Base-by-base conservation (phyloP, 2,329 filamentous ascomycete genomes). In the Trichoderma pleuroti region DNA sequence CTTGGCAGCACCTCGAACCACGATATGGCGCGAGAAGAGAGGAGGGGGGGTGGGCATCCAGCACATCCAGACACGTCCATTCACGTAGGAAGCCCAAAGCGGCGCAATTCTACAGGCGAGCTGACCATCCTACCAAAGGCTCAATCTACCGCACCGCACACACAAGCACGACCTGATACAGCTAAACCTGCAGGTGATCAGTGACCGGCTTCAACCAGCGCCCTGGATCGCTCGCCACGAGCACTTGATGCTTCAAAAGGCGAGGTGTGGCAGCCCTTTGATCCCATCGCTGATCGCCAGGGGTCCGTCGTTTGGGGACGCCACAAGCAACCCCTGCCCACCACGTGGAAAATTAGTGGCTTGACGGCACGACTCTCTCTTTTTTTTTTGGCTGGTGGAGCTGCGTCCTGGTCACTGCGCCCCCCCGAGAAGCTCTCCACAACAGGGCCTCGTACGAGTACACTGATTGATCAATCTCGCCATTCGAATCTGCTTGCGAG, bases 281-380 rank as follows among this genome's bases (percentile, higher is more conserved):
- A 59, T n/a, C 56, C 32, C 68, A 70, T 65, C 36, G 62, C 61
- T 64, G 68, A 71, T 71, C 70, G 70, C 70, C 70, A 71, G 70
- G 70, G 66, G 70, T 70, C 54, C 24, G 62, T 46, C 16, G 32
- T 39, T 30, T 52, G 32, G 36, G 36, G 34, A 64, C 30, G 65
- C 65, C 65, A 68, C 65, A 68, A 68, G 26, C 11, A 34, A 42
- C 70, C 70, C 70, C 66, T 69, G 70, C 46, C 57, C 34, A 39
- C 70, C 70, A 71, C 70, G 70, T 71, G 70, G 70, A 30, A 71
- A 63, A 46, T 11, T n/a, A 21, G 64, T 62, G 70, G 70, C 64
- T 69, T 70, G 34, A 61, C 32, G 69, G 49, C 36, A 65, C 32
- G 52, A 52, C 21, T 42, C 34, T 42, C 16, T 18, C n/a, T 36